Evolutionary conservation across 106 monocot species (phyloP).

Genomic region (Allium fistulosum): DNA sequence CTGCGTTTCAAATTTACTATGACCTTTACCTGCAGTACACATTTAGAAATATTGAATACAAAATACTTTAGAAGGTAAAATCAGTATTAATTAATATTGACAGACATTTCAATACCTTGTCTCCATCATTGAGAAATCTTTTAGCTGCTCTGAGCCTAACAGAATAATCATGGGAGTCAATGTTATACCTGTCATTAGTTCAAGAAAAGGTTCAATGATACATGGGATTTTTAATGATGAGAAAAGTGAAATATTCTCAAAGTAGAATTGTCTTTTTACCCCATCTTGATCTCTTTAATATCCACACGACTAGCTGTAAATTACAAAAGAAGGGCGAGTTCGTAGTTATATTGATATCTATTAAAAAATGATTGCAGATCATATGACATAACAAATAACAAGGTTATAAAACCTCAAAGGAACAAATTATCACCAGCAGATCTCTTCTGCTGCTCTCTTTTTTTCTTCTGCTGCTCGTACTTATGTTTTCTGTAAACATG

Average conservation of each 20-base stretch:
- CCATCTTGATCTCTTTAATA: constrained; percentile 96
- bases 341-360: background rate
- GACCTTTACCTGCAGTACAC: constrained; percentile 70
- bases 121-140: constrained; percentile 87
- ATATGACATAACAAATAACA: background rate
- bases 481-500: constrained; percentile 62
- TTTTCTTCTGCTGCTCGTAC: constrained; percentile 89
- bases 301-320: constrained; percentile 75
- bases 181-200: constrained; percentile 67
- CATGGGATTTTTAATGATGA: too few relatives aligned
- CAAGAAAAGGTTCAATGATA: background rate
- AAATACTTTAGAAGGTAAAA: too few relatives aligned
- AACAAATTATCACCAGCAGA: constrained; percentile 60
- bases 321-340: constrained; percentile 4
- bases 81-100: too few relatives aligned
- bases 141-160: constrained; percentile 77
- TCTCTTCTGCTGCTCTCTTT: constrained; percentile 77
- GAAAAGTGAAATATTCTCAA: too few relatives aligned
- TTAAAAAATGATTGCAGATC: too few relatives aligned
- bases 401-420: constrained; percentile 15
- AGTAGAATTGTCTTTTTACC: constrained; percentile 24
- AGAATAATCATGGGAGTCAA: constrained; percentile 92
- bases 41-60: background rate
- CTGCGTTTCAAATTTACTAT: constrained; percentile 79
- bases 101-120: constrained; percentile 46